Evolutionary conservation across 352 stramenopile species (phyloP).

Genomic region (Pythium diclinum): DNA sequence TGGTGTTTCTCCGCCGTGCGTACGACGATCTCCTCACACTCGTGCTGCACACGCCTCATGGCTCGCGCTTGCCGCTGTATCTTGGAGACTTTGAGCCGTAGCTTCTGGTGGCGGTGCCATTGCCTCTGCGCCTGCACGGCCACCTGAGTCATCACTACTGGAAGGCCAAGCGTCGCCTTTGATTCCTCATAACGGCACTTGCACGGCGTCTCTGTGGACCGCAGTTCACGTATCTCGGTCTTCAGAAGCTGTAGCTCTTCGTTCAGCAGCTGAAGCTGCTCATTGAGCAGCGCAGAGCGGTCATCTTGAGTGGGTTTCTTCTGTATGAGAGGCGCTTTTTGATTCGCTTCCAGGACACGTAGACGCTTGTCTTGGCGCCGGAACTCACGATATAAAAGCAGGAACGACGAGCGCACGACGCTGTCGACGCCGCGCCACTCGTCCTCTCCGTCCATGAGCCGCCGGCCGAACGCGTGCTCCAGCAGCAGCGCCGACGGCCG

Average conservation of each 20-base stretch:
- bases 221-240: constrained; percentile 5
- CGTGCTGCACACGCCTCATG: constrained; percentile 11
- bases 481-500: constrained; percentile 25
- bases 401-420: constrained; percentile 54
- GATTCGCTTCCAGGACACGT: neutral
- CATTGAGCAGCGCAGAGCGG: neutral
- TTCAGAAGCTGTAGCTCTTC: constrained; percentile 17
- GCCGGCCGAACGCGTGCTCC: constrained; percentile 36
- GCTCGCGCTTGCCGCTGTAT: neutral
- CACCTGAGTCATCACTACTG: neutral
- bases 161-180: neutral
- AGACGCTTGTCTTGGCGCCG: constrained; percentile 27
- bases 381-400: constrained; percentile 47
- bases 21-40: constrained; percentile 17
- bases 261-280: constrained; percentile 13
- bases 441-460: constrained; percentile 31
- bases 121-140: neutral
- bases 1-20: constrained; percentile 20
- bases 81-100: neutral
- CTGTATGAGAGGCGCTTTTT: neutral
- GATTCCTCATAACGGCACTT: neutral
- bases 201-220: neutral
- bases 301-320: neutral
- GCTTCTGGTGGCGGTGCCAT: neutral
- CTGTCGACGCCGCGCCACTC: constrained; percentile 47